phyloP scores from a whole-genome alignment of 371 early-diverging fungal genomes.

The Mucor plumbeus region DNA sequence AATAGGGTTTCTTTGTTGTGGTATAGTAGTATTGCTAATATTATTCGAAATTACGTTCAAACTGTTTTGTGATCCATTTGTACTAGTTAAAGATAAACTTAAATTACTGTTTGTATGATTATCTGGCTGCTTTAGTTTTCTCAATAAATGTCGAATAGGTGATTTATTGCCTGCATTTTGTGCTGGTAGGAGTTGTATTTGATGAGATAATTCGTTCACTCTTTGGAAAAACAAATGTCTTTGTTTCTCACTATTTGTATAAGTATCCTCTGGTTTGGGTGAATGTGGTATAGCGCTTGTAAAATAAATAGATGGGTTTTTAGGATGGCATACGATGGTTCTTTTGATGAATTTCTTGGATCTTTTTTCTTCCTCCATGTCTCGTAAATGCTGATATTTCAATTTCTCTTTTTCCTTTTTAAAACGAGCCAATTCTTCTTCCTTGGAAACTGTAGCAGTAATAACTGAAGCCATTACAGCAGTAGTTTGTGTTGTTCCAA shows the following conservation, averaged over 20 bases:
- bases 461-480: background rate
- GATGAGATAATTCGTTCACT: conserved; percentile 36
- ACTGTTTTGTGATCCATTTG: background rate
- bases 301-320: conserved; percentile 49
- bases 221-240: conserved; percentile 44
- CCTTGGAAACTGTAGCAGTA: background rate
- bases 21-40: background rate
- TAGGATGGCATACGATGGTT: conserved; percentile 51
- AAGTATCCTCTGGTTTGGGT: conserved; percentile 40
- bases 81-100: background rate
- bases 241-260: conserved; percentile 34
- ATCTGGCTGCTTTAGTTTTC: conserved; percentile 39
- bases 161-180: conserved; percentile 32
- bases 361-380: conserved; percentile 40
- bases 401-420: conserved; percentile 39
- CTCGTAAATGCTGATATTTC: conserved; percentile 40
- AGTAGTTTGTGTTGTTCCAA: conserved; percentile 1
- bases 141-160: conserved; percentile 39
- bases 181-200: conserved; percentile 35
- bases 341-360: conserved; percentile 28
- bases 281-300: conserved; percentile 41
- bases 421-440: conserved; percentile 16
- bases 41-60: background rate
- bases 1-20: conserved; percentile 13
- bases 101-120: background rate